phyloP scores from a whole-genome alignment of 164 flowering plant species.

The Pachysandra terminalis region DNA sequence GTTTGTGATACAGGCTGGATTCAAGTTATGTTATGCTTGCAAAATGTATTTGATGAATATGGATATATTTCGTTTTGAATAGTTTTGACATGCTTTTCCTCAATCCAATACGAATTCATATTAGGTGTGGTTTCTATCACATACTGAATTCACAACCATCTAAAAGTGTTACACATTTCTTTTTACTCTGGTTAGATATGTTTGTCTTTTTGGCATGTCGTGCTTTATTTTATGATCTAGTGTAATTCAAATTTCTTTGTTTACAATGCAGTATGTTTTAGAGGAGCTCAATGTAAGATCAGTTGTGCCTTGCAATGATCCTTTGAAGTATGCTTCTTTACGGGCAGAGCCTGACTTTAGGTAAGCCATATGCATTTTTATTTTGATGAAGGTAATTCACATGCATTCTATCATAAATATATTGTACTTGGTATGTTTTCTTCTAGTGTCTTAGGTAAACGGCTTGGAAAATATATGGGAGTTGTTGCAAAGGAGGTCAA shows the following conservation, averaged over 20 bases:
- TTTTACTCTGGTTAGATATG: background rate
- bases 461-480: conserved; percentile 92
- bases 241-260: background rate
- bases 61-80: background rate
- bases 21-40: too few relatives aligned
- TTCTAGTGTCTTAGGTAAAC: conserved; percentile 72
- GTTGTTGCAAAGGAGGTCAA: conserved; percentile 77
- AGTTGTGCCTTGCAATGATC: conserved; percentile 73
- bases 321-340: conserved; percentile 74
- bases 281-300: conserved; percentile 86
- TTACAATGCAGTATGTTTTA: conserved; percentile 57
- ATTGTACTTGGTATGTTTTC: conserved; percentile 3
- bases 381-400: conserved; percentile 5
- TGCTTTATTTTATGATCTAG: background rate
- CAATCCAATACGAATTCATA: background rate
- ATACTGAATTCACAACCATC: background rate
- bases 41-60: too few relatives aligned
- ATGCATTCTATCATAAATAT: conserved; percentile 2
- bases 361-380: conserved; percentile 24
- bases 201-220: background rate
- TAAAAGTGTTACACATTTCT: background rate
- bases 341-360: conserved; percentile 99
- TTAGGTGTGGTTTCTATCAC: background rate
- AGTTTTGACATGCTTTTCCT: background rate
- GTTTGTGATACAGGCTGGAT: too few relatives aligned